A percentile compares a stretch with the other conserved stretches of the same genome.
Conservation (phyloP, 495 filamentous ascomycete genomes). For the Penicillium crystallinum region DNA sequence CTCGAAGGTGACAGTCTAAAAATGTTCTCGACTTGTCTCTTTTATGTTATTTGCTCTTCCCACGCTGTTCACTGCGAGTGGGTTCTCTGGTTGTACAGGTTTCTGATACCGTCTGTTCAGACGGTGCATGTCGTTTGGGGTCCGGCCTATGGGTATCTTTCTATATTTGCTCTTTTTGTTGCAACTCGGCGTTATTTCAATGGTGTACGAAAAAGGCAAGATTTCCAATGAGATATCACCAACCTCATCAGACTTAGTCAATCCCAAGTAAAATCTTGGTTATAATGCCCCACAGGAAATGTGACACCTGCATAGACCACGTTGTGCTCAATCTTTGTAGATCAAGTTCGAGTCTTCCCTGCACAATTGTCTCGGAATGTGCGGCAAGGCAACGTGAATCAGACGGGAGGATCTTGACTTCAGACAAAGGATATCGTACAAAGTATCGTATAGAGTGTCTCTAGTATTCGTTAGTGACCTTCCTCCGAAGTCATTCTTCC, state of each 20-base stretch:
- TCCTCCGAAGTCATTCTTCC: neutral
- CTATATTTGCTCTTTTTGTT: slow-evolving; percentile 34
- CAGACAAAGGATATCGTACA: neutral
- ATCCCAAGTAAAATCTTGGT: neutral
- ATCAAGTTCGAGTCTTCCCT: neutral
- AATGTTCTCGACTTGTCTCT: slow-evolving; percentile 20
- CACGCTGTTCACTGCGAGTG: slow-evolving; percentile 26
- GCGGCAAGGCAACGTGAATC: neutral
- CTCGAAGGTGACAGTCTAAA: slow-evolving; percentile 44
- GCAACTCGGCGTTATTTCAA: slow-evolving; percentile 41
- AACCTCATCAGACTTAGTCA: slow-evolving; percentile 6
- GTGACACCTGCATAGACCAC: slow-evolving; percentile 3
- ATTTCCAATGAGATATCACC: slow-evolving; percentile 31
- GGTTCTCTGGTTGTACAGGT: slow-evolving; percentile 43
- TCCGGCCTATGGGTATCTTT: slow-evolving; percentile 43
- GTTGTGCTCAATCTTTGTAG: neutral
- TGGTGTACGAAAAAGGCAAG: slow-evolving; percentile 46
- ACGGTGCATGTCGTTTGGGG: slow-evolving; percentile 43
- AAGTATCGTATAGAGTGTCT: neutral
- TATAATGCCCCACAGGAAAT: neutral
- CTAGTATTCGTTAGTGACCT: neutral
- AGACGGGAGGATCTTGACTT: too few species aligned
- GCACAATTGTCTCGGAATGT: neutral
- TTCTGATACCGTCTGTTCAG: slow-evolving; percentile 38
- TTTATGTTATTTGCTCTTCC: slow-evolving; percentile 22